phyloP scores from a whole-genome alignment of 176 grass and related monocot genomes.

The Cenchrus americanus region DNA sequence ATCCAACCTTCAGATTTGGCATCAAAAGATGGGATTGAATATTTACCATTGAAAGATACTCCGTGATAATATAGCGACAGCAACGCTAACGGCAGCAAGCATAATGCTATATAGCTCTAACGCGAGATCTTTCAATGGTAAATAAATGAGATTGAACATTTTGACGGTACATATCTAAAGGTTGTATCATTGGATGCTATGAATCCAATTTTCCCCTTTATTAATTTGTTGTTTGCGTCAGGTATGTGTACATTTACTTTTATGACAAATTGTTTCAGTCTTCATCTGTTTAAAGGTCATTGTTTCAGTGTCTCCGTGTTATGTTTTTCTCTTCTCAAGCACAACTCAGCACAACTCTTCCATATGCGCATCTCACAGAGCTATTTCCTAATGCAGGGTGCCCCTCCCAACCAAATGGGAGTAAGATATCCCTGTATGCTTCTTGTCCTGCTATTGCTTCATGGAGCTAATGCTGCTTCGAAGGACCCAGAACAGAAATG shows the following conservation, averaged over 20 bases:
- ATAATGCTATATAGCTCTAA: too few species aligned
- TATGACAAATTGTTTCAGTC: not conserved
- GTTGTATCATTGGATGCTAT: too few species aligned
- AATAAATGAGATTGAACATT: too few species aligned
- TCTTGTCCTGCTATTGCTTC: conserved; percentile 54
- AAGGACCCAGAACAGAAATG: conserved; percentile 53
- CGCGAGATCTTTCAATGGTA: too few species aligned
- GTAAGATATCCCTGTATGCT: conserved; percentile 44
- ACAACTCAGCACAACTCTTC: not conserved
- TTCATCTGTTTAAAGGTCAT: not conserved
- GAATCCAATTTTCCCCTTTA: conserved; percentile 9
- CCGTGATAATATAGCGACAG: too few species aligned
- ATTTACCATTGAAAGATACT: too few species aligned
- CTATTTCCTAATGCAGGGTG: conserved; percentile 40
- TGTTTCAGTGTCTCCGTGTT: not conserved
- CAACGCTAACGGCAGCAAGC: too few species aligned
- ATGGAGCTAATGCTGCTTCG: conserved; percentile 49
- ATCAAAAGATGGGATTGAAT: too few species aligned
- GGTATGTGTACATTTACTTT: not conserved
- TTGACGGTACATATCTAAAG: too few species aligned
- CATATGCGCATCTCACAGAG: conserved; percentile 1
- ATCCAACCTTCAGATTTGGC: too few species aligned
- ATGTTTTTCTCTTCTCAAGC: not conserved
- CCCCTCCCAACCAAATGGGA: conserved; percentile 56
- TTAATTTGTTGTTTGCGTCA: conserved; percentile 12